Base-by-base conservation (phyloP, 257 asterid species). In the Phtheirospermum japonicum region DNA sequence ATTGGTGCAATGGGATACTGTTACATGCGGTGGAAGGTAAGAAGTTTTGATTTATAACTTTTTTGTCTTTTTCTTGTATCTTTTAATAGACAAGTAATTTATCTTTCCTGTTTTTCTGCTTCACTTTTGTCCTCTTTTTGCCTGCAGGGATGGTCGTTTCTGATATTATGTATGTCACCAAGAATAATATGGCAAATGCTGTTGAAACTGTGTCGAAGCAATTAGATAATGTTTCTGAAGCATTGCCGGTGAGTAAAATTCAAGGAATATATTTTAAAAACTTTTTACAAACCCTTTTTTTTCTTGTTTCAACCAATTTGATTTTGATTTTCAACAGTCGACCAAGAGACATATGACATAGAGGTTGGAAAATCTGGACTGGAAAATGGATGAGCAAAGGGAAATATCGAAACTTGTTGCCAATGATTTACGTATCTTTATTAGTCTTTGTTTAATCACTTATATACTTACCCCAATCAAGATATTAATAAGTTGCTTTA, bases 21-120 rank as follows among this genome's bases (percentile, higher is more conserved):
- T 64, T 87, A 84, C 83, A 84, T 87, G 95, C 74, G 86, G 88
- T 87, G 95, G 95, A 84, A 87, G 95, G 95, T 57, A 74, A 80
- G 85, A 58, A 45, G 69, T 66, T 46, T 54, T 57, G 43, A 45
- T 23, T 68, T 53, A 51, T 26, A 2, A 54, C 28, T 40, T 37
- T 48, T 7, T 63, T 53, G 49, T 14, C 32, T 7, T 63, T 57
- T 36, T 36, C 40, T 42, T 32, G 10, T 19, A 33, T 16, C 36
- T n/a, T 32, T 42, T 33, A 30, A 14, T 11, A 28, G 28, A 18
- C 37, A 48, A 57, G 36, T 26, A 9, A 43, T 20, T 31, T 1
- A 13, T 33, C 0, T 61, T 59, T 30, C 17, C 43, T 59, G 11
- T 52, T 65, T 57, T 18, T 43, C n/a, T 67, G 64, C 40, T 69